Evolutionary conservation across 192 early-diverging fungal species (phyloP), one percentile per base, ranked within the genome.

Genomic region (Coemansia sp.): DNA sequence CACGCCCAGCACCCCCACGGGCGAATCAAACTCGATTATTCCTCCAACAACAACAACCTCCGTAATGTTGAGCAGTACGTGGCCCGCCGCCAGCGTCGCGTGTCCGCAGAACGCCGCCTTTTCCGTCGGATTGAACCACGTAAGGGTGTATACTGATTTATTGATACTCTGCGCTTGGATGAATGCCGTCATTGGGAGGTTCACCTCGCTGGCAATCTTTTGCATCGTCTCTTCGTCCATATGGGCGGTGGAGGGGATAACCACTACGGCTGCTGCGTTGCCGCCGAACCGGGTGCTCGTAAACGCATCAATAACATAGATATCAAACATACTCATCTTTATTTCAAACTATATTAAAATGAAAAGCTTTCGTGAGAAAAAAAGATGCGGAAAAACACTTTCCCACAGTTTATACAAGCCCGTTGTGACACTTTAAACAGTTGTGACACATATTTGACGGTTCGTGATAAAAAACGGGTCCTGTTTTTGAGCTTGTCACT

Each of bases 121-220:
- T 9, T 6, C 29, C 2, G 10, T 27, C 6, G 73, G 67, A 21
- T 65, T 77, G 47, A 70, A 70, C 73, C 73, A 77, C 27, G 21
- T 44, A 7, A 70, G 55, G 2, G 42, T 38, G 40, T 44, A 67
- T 1, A 4, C 8, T 8, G 28, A 6, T 10, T 24, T 6, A n/a
- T 10, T 16, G 4, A 5, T 7, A 5, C 2, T 22, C 19, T 44
- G 43, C 19, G 28, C 14, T 33, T 65, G 38, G 21, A 82, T 38
- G 38, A 82, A 82, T 12, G 80, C 74, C 9, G 80, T 78, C 43
- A 73, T 77, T 23, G 65, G 49, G 4, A 66, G 70, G 49, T 73
- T 78, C 29, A 82, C 46, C 30, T 82, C 80, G 32, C 54, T 52
- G 14, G 71, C 64, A 19, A 81, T 70, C 9, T 27, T 50, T 25